Evolutionary conservation across 345 rosid genomes (phyloP).

Genomic region (Acer negundo): DNA sequence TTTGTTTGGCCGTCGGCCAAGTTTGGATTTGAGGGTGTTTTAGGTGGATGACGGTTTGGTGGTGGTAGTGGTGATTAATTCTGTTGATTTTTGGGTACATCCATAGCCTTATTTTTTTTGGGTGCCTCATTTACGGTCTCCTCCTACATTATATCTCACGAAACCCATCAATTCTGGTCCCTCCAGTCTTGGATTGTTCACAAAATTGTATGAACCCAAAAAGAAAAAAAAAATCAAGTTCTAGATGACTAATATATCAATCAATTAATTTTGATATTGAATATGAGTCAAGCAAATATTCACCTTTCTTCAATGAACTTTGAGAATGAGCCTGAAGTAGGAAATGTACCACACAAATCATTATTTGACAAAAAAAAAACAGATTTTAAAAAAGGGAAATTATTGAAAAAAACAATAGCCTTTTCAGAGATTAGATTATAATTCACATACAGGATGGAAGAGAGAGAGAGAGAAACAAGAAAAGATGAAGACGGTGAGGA

Average conservation of each 20-base stretch:
- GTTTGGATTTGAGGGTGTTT: no score
- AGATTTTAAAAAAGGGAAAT: neutral
- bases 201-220: conserved; percentile 52
- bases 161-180: conserved; percentile 87
- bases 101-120: neutral
- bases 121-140: conserved; percentile 43
- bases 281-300: neutral
- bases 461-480: no score
- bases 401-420: neutral
- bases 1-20: no score
- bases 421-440: neutral
- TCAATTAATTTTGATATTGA: neutral
- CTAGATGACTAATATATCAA: no score
- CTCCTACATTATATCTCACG: conserved; percentile 61
- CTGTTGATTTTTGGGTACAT: neutral
- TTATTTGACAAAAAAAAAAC: conserved; percentile 41
- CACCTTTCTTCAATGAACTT: conserved; percentile 69
- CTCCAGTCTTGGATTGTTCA: conserved; percentile 58
- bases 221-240: neutral
- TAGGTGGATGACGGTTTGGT: no score
- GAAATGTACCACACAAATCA: conserved; percentile 73
- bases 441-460: conserved; percentile 56
- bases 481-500: no score
- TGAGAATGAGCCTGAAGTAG: conserved; percentile 63
- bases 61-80: no score